Conservation (phyloP, 1,284 basidiomycete species). For the Pisolithus thermaeus region DNA sequence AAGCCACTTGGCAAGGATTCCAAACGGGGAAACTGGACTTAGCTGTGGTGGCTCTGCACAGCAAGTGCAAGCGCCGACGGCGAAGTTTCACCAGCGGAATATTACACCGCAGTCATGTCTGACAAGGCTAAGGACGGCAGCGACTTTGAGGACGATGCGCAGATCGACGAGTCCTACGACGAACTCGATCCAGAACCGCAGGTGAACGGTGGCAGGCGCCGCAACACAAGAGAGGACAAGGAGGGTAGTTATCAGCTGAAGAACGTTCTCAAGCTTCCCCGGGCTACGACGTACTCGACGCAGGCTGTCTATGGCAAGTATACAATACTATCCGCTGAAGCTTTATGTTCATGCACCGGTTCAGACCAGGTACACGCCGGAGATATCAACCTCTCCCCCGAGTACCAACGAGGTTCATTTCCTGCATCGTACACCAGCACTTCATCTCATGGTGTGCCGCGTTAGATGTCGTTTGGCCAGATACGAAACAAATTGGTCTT, state of each 20-base stretch:
- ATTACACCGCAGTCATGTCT: background rate
- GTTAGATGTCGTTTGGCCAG: conserved; percentile 67
- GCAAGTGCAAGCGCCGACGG: no score
- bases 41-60: no score
- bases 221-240: conserved; percentile 12
- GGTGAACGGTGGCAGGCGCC: conserved; percentile 4
- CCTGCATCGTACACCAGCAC: background rate
- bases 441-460: background rate
- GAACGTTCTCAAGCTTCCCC: conserved; percentile 52
- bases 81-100: background rate
- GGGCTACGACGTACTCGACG: conserved; percentile 64
- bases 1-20: no score
- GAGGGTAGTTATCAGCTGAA: conserved; percentile 41
- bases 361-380: conserved; percentile 55
- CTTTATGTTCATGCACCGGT: background rate
- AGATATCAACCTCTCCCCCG: conserved; percentile 64
- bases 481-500: conserved; percentile 61
- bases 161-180: conserved; percentile 13
- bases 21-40: no score
- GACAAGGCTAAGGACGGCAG: conserved; percentile 7
- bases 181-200: conserved; percentile 6
- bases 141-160: conserved; percentile 16
- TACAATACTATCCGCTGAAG: background rate
- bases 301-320: conserved; percentile 56
- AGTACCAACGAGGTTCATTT: conserved; percentile 64